Conservation (phyloP, 192 early-diverging fungal genomes). For the Umbelopsis ramanniana region DNA sequence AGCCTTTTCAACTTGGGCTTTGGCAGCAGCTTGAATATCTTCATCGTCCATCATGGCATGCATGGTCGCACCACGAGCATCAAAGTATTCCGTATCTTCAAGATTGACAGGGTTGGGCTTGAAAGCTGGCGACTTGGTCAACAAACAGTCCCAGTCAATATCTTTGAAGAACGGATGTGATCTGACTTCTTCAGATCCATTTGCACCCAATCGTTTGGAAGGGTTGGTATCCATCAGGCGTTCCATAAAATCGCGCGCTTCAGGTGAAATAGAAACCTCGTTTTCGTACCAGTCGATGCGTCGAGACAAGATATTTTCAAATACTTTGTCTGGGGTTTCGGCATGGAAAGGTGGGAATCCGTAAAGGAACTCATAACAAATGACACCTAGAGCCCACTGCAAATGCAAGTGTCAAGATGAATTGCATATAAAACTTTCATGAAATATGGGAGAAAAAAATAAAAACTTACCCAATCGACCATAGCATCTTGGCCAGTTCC, state of each 20-base stretch:
- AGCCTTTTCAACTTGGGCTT: constrained; percentile 42
- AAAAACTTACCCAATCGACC: constrained; percentile 81
- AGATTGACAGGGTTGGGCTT: constrained; percentile 73
- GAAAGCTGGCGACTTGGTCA: constrained; percentile 73
- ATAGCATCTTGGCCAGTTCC: constrained; percentile 81
- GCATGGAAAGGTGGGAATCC: constrained; percentile 87
- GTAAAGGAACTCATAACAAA: constrained; percentile 85
- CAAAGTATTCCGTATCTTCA: constrained; percentile 96
- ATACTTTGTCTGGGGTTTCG: constrained; percentile 74
- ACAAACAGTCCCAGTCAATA: constrained; percentile 72
- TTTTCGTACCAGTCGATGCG: constrained; percentile 78
- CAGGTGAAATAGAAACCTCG: constrained; percentile 68
- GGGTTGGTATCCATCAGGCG: constrained; percentile 66
- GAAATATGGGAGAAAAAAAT: too few relatives aligned
- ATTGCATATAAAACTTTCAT: too few relatives aligned
- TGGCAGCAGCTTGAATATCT: constrained; percentile 42
- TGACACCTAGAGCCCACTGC: constrained; percentile 88
- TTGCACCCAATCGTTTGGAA: constrained; percentile 67
- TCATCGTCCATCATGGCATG: constrained; percentile 45
- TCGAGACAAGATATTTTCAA: constrained; percentile 80
- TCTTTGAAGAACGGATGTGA: constrained; percentile 75
- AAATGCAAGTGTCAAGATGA: too few relatives aligned
- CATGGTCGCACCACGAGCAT: constrained; percentile 79
- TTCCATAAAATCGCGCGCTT: constrained; percentile 84
- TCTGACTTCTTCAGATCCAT: constrained; percentile 79